Evolutionary conservation across 2,329 filamentous ascomycete genomes (phyloP), one percentile per base, ranked within the genome.

Genomic region (Harringtonia lauricola): DNA sequence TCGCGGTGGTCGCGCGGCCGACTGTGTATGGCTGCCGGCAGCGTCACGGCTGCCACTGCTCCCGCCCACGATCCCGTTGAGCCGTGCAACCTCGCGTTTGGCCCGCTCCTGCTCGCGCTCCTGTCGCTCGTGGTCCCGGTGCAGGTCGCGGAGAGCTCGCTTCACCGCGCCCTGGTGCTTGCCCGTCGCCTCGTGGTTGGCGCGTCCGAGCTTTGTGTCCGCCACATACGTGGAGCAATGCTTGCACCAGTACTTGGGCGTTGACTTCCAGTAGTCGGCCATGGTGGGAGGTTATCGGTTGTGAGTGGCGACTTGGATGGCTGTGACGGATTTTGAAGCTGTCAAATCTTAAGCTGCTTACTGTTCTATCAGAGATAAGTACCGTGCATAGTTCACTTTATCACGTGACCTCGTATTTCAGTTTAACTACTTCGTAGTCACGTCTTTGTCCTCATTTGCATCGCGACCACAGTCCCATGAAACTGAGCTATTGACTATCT

Each of bases 211-310:
- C 53, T 86, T 81, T 19, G 89, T 95, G 69, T 98, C 92, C 64
- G 86, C 85, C 40, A 98, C 85, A 64, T 81, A 96, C 59, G 76
- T 77, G 58, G 79, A 78, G 75, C 92, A 98, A 70, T 95, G 86
- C 64, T 96, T 96, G 76, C 92, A 98, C 88, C 89, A 96, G 67
- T 94, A 94, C 60, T 83, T 90, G 7, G 89, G 89, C 61, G 89
- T 95, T 18, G 90, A 95, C 62, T 96, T 96, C 92, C 92, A 96
- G 66, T 95, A 94, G 71, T 96, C 92, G 0, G 92, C 82, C 92
- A 98, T 96, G n/a, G n/a, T 9, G 10, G 13, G 12, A 3, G 18
- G 34, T 21, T 12, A 3, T 36, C 19, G 18, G 18, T 24, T 14
- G 34, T 19, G 17, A 26, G 24, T 26, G 24, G 6, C 7, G 10